Conservation (phyloP, 164 flowering plant genomes). For the Aristolochia contorta region DNA sequence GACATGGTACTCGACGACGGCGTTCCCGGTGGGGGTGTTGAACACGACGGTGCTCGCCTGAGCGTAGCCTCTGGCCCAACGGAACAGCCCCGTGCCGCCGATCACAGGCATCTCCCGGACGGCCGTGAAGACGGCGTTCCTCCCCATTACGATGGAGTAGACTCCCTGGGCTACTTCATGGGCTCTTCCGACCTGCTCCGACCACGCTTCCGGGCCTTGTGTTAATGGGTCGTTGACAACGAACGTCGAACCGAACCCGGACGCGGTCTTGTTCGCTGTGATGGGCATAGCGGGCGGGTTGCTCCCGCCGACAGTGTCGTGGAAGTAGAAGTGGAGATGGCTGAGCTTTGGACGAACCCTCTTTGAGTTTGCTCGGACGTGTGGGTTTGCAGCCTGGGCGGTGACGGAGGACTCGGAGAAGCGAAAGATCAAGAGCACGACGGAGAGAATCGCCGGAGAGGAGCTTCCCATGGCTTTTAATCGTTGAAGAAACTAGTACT, state of each 20-base stretch:
- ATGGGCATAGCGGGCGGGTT: conserved; percentile 15
- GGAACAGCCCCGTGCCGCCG: conserved; percentile 10
- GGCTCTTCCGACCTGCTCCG: conserved; percentile 24
- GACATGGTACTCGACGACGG: conserved; percentile 11
- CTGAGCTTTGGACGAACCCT: conserved; percentile 7
- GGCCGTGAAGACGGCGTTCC: conserved; percentile 6
- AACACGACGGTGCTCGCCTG: conserved; percentile 5
- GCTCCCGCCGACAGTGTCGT: conserved; percentile 15
- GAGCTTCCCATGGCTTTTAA: neutral
- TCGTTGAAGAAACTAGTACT: too few relatives aligned
- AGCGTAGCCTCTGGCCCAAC: conserved; percentile 8
- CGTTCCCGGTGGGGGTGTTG: conserved; percentile 5
- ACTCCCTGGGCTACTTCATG: conserved; percentile 33
- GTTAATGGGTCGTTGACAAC: conserved; percentile 30
- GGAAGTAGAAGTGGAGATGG: conserved; percentile 13
- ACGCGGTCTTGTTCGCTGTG: conserved; percentile 6
- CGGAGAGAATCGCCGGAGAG: neutral
- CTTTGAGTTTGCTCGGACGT: neutral
- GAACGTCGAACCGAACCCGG: conserved; percentile 12
- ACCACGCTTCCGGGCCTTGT: conserved; percentile 12
- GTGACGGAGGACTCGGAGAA: neutral
- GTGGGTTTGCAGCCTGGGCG: neutral
- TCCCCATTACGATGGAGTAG: conserved; percentile 13
- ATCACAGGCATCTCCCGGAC: conserved; percentile 14
- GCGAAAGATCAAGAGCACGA: neutral